Evolutionary conservation across 352 stramenopile genomes (phyloP), one percentile per base, ranked within the genome.

Genomic region (Globisporangium iwayamae): DNA sequence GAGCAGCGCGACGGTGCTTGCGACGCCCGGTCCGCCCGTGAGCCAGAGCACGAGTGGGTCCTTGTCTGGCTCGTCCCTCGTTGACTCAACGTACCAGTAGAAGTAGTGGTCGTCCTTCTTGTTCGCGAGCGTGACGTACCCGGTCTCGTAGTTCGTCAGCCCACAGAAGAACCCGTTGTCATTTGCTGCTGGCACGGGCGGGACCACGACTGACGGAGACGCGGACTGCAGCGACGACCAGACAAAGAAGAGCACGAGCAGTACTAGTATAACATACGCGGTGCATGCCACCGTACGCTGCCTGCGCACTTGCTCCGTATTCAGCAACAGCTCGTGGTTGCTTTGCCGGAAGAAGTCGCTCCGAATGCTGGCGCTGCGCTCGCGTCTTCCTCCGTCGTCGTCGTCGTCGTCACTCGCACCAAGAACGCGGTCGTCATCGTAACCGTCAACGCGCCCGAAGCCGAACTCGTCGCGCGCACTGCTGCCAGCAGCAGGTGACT

Each of bases 11-110:
- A 71, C 63, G 25, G 73, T 71, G 45, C 77, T 75, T 13, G 68
- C 73, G 14, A 22, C 56, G 0, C 79, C 81, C 6, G 81, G 79
- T 2, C 79, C 81, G 6, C 81, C 79, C 5, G 76, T 80, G 43
- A 91, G 72, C 81, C 81, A 91, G 13, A 91, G 28, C 30, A 89
- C 61, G 2, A 91, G 62, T 30, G 82, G 78, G n/a, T 83, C 82
- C 18, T 63, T 79, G 10, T 18, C 54, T 1, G 76, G 61, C 4
- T 73, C 51, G 47, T 68, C 64, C 10, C 55, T 70, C 34, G 65
- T 62, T 8, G 82, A 87, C 64, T 87, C 72, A 18, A 86, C 71
- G 55, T 76, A 85, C 82, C 79, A 89, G 66, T 89, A 91, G 56
- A 89, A 91, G 70, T 85, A 89, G 61, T 89, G 65, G 34, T 78